Evolutionary conservation across 225 moss, liverwort and hornwort genomes (phyloP).

Genomic region (Pseudoscleropodium purum): DNA sequence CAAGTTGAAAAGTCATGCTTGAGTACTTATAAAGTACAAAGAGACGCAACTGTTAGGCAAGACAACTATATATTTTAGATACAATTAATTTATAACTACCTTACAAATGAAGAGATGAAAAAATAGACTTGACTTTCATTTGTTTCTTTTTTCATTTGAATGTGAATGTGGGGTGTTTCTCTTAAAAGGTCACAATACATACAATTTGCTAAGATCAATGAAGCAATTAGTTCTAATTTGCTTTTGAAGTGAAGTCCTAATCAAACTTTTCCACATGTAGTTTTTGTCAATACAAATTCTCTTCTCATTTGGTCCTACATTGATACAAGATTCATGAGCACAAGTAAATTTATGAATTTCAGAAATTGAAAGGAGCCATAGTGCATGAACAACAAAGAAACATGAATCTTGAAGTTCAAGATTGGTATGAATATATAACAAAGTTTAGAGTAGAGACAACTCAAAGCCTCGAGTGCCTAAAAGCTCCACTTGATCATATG

Average conservation of each 20-base stretch:
- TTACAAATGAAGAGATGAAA: neutral
- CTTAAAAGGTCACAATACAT: fast-evolving
- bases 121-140: neutral
- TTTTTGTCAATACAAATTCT: neutral
- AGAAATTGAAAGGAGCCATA: neutral
- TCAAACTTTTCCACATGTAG: neutral
- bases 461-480: neutral
- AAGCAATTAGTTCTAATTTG: neutral
- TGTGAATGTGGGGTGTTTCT: too few species aligned
- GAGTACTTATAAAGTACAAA: neutral
- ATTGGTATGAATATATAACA: neutral
- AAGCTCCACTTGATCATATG: neutral
- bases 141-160: neutral
- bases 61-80: neutral
- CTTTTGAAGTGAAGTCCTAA: neutral
- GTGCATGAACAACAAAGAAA: neutral
- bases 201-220: neutral
- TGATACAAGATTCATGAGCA: neutral
- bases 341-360: neutral
- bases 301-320: neutral
- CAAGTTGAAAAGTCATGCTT: neutral
- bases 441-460: neutral
- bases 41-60: neutral
- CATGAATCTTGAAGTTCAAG: neutral
- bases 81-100: too few species aligned